Evolutionary conservation across 305 asterid genomes (phyloP).

Genomic region (Stenogyne calaminthoides): DNA sequence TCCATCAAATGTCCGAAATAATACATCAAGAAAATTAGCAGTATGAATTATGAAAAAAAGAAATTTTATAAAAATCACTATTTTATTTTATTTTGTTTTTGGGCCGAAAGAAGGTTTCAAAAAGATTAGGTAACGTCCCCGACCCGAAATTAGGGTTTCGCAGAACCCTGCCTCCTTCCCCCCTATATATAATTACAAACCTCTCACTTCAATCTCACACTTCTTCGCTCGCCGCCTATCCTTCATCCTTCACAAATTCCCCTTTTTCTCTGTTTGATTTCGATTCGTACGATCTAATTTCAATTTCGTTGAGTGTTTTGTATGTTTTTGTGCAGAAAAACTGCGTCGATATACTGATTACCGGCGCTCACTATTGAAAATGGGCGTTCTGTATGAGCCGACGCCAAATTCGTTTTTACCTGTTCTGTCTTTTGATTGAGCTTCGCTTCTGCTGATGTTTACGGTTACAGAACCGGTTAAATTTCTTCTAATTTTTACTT

Average conservation of each 20-base stretch:
- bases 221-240: neutral
- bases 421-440: constrained; percentile 31
- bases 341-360: constrained; percentile 57
- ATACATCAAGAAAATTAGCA: too few relatives aligned
- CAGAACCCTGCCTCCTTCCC: constrained; percentile 16
- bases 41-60: too few relatives aligned
- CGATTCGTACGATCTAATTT: neutral
- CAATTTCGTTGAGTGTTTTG: neutral
- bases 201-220: neutral
- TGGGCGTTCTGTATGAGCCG: constrained; percentile 52
- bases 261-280: neutral
- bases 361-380: constrained; percentile 30
- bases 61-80: too few relatives aligned
- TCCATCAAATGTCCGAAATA: too few relatives aligned
- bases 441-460: constrained; percentile 18
- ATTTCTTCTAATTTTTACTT: neutral
- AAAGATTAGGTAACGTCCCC: neutral
- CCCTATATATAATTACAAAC: constrained; percentile 22
- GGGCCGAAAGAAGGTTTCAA: too few relatives aligned
- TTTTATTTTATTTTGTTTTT: too few relatives aligned
- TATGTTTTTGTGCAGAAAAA: neutral
- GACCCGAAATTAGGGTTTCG: constrained; percentile 35
- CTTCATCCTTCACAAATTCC: neutral
- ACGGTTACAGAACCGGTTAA: constrained; percentile 34
- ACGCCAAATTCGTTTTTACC: constrained; percentile 29